Base-by-base conservation (phyloP, 2,329 filamentous ascomycete genomes). In the Fusarium anguioides region DNA sequence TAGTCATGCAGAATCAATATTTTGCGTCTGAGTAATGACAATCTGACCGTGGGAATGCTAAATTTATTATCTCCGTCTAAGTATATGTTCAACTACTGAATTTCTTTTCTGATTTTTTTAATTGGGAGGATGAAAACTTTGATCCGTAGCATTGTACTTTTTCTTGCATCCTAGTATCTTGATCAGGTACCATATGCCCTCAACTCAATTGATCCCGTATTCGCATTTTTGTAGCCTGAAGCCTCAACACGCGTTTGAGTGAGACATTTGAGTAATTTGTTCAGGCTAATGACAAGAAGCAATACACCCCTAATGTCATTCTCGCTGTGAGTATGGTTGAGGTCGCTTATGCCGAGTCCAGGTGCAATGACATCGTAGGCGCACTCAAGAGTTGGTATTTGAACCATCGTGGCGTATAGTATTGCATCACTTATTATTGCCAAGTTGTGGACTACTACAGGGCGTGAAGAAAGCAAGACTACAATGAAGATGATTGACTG, bases 351-450 rank as follows among this genome's bases (percentile, higher is more conserved):
- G 23, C 18, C 12, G 33, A 27, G 17, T 21, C 5, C 50, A 24
- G 8, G 20, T 18, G 39, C 18, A 18, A 33, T 39, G 46, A 50
- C 36, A 53, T 61, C 23, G 35, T 23, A 11, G 24, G 24, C 17
- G 45, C 27, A 15, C 31, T 42, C 27, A 20, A n/a, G 24, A 10
- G 14, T 23, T 46, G 14, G 29, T 26, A 24, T 39, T 31, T 17
- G 10, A 3, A 24, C n/a, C 48, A 36, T 51, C 33, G 58, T 59
- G 62, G 51, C 47, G 63, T 54, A 12, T 42, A 20, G 18, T 10
- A 45, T 41, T 67, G 26, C 47, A 48, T 60, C 11, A 23, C 21
- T 39, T 65, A 8, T 15, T 41, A n/a, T 37, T 12, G 44, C 40
- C 14, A 8, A 23, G 26, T 11, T 20, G 41, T 26, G 15, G 8